A percentile compares a stretch with the other conserved stretches of the same genome.
phyloP scores from a whole-genome alignment of 2,329 filamentous ascomycete species.

The Pleomassaria siparia region DNA sequence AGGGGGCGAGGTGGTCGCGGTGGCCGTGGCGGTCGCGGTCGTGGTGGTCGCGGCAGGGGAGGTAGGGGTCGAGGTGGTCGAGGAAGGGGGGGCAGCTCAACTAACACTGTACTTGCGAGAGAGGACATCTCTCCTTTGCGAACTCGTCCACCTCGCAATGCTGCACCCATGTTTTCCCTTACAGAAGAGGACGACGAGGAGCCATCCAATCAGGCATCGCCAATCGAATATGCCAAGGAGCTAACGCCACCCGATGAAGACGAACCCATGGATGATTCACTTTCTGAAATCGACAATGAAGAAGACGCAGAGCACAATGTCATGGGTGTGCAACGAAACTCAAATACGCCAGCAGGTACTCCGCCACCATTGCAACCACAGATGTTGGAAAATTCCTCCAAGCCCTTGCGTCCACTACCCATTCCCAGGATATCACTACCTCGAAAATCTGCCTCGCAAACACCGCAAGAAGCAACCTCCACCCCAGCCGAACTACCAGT shows the following conservation, averaged over 20 bases:
- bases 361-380: constrained; percentile 13
- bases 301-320: constrained; percentile 9
- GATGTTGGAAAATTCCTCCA: not conserved
- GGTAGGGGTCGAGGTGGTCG: constrained; percentile 29
- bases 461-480: constrained; percentile 26
- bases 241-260: constrained; percentile 24
- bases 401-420: constrained; percentile 14
- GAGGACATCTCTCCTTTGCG: constrained; percentile 29
- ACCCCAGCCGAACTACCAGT: constrained; percentile 25
- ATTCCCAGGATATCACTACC: constrained; percentile 26
- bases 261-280: constrained; percentile 9
- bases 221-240: constrained; percentile 31
- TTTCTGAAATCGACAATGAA: constrained; percentile 6
- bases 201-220: constrained; percentile 37
- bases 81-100: constrained; percentile 16
- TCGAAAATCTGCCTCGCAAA: constrained; percentile 25
- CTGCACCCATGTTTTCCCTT: constrained; percentile 35
- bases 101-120: constrained; percentile 19
- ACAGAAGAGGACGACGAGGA: constrained; percentile 39
- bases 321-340: constrained; percentile 1
- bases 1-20: constrained; percentile 5
- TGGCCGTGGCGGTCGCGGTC: constrained; percentile 24
- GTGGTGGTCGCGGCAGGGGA: constrained; percentile 31
- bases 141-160: constrained; percentile 34
- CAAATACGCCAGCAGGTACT: constrained; percentile 16